Percentiles rank a stretch among this genome's conserved stretches.
phyloP scores from a whole-genome alignment of 495 filamentous ascomycete species.

The Pyronema domesticum region DNA sequence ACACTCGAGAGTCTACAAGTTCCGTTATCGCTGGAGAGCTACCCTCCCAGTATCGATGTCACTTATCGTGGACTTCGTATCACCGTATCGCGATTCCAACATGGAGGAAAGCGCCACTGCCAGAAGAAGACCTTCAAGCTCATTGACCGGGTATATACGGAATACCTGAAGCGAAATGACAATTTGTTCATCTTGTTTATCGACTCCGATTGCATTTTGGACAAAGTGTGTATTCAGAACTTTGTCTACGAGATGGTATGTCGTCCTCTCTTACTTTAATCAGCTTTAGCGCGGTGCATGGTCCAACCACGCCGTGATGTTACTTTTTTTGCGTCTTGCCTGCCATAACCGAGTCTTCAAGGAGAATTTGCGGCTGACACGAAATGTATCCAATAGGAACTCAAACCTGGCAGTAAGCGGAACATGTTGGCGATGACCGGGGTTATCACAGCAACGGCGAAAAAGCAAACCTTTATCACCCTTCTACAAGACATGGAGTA shows the following conservation, averaged over 20 bases:
- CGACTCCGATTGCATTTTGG: constrained; percentile 93
- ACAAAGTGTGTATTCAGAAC: constrained; percentile 84
- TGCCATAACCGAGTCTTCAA: neutral
- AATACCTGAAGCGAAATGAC: constrained; percentile 77
- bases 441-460: constrained; percentile 86
- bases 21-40: constrained; percentile 53
- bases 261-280: neutral
- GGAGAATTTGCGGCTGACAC: neutral
- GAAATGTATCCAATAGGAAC: constrained; percentile 32
- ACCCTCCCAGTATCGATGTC: constrained; percentile 83
- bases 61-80: constrained; percentile 65
- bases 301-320: no score
- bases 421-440: constrained; percentile 98
- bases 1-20: constrained; percentile 80
- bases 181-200: constrained; percentile 94
- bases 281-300: neutral
- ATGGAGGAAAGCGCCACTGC: constrained; percentile 85
- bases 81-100: constrained; percentile 82
- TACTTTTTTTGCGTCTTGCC: no score
- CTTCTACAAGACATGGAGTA: constrained; percentile 97
- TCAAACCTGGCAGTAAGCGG: constrained; percentile 79
- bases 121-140: constrained; percentile 90
- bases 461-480: constrained; percentile 76
- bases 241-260: constrained; percentile 89
- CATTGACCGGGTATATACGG: constrained; percentile 80